These are phyloP conservation scores for Meyerozyma athensensis DNA, from an alignment of 1,139 yeast genomes.

Conservation along the genomic window DNA sequence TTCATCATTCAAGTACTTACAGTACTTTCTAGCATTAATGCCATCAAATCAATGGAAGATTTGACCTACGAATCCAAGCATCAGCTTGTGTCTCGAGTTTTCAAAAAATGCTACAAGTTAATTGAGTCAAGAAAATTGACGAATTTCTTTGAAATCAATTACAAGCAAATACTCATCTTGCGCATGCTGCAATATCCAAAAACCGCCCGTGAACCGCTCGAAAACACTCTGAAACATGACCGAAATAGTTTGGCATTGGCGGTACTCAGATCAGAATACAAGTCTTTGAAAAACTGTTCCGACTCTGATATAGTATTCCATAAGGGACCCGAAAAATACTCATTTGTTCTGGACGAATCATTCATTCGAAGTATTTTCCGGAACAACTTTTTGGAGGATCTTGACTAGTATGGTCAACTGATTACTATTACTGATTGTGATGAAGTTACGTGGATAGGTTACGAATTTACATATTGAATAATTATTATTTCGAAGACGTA, in stretches of 20 bases:
- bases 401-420: constrained; percentile 2
- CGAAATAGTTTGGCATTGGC: constrained; percentile 44
- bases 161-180: constrained; percentile 24
- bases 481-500: constrained; percentile 3
- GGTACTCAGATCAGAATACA: constrained; percentile 51
- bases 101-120: constrained; percentile 43
- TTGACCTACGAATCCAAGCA: constrained; percentile 24
- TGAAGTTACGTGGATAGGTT: not conserved
- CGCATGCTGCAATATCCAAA: constrained; percentile 42
- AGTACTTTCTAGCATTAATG: constrained; percentile 33
- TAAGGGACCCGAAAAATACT: constrained; percentile 22
- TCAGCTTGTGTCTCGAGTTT: constrained; percentile 39
- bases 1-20: constrained; percentile 51
- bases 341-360: constrained; percentile 52
- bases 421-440: not conserved
- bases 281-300: constrained; percentile 41
- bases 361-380: constrained; percentile 53
- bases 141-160: constrained; percentile 25
- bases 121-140: constrained; percentile 41
- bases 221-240: constrained; percentile 8
- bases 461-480: not conserved
- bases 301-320: constrained; percentile 27
- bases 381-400: constrained; percentile 35
- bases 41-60: constrained; percentile 25
- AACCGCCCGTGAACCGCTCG: constrained; percentile 21